Evolutionary conservation across 2,329 filamentous ascomycete species (phyloP), one percentile per base, ranked within the genome.

Genomic region (Fusarium lateritium): DNA sequence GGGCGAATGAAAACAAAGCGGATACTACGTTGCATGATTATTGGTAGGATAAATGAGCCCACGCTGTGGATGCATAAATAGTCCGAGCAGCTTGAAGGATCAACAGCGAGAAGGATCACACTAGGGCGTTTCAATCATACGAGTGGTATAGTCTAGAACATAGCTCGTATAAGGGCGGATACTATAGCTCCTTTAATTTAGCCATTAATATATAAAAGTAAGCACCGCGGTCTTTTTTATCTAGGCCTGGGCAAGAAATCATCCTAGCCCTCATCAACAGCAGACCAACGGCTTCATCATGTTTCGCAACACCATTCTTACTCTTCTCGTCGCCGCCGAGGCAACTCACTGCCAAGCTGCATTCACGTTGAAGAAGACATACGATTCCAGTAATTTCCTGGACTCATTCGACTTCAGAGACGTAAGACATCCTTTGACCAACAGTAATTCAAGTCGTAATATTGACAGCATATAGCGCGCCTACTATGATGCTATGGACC

Each of bases 361-460:
- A 3, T 62, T 59, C 2, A 59, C 54, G 2, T 21, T 63, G n/a
- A 63, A 26, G 14, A 63, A 44, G 38, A 61, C 60, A 5, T 63
- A 63, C 9, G 60, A 63, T 13, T 42, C 60, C 6, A 56, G 56
- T 7, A 63, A 63, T 14, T 63, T 63, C 19, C n/a, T 63, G 6
- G 49, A 63, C 38, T 54, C 56, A 7, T 63, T 63, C 7, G 10
- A 63, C 56, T 63, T 63, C 21, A 28, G 56, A 56, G 60, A 63
- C 36, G 59, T 62, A 33, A 56, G 50, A 13, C 0, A 2, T 4
- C 5, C 3, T 21, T 11, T 24, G 1, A 31, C 2, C 1, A 5
- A 42, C 1, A 7, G 2, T 4, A 2, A 4, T 2, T 1, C 10
- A n/a, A 36, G 7, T 15, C n/a, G 2, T 14, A 6, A 19, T 4